A percentile compares a stretch with the other conserved stretches of the same genome.
Conservation (phyloP, 805 yeast species). For the Kodamaea jinghongensis region DNA sequence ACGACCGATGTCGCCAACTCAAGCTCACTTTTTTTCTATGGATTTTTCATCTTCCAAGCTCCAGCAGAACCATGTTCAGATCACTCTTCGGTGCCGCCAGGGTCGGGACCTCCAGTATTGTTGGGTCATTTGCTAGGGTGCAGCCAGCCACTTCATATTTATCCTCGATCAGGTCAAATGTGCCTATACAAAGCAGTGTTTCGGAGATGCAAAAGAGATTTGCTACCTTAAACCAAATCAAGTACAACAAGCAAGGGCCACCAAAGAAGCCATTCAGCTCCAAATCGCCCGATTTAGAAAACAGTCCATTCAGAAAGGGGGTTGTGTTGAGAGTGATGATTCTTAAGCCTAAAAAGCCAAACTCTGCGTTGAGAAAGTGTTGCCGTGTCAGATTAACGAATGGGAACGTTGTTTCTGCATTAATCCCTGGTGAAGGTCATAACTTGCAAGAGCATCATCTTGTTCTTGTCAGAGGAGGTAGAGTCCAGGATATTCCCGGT, state of each 20-base stretch:
- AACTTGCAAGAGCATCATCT: conserved; percentile 97
- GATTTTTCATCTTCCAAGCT: conserved; percentile 1
- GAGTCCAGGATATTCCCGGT: conserved; percentile 98
- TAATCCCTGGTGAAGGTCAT: conserved; percentile 98
- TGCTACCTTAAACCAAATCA: conserved; percentile 78
- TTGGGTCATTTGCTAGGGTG: neutral
- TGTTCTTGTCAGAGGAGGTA: conserved; percentile 95
- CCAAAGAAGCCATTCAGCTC: conserved; percentile 49
- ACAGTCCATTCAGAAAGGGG: conserved; percentile 87
- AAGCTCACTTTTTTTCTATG: too few species aligned
- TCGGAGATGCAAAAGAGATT: conserved; percentile 40
- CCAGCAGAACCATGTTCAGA: conserved; percentile 23
- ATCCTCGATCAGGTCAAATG: conserved; percentile 15
- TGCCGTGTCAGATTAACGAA: conserved; percentile 91
- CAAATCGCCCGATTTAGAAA: conserved; percentile 78
- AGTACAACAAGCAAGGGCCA: conserved; percentile 55
- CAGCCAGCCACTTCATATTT: conserved; percentile 12
- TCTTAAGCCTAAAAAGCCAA: conserved; percentile 96
- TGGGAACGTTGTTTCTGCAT: conserved; percentile 86
- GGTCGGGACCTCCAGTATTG: neutral
- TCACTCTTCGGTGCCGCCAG: conserved; percentile 13
- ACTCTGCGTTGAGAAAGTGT: conserved; percentile 96
- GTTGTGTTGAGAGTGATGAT: conserved; percentile 93
- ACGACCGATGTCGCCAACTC: too few species aligned
- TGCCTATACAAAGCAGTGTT: conserved; percentile 12